These are phyloP conservation scores for Aspergillus sp. DNA, from an alignment of 2,329 filamentous ascomycete genomes.

Conservation along the genomic window DNA sequence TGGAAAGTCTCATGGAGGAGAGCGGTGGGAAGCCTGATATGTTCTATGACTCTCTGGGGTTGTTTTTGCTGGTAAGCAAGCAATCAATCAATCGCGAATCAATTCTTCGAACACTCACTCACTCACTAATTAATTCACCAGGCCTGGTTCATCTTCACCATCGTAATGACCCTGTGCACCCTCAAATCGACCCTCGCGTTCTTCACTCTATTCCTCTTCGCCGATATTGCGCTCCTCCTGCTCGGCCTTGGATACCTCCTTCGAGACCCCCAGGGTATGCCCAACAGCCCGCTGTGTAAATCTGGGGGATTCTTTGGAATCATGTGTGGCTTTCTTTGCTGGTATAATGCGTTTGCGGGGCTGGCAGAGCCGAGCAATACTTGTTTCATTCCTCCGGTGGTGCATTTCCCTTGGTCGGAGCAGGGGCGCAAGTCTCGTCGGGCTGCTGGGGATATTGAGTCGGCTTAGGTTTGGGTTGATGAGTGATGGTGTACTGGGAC, in stretches of 20 bases:
- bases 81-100: too few relatives aligned
- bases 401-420: slow-evolving; percentile 89
- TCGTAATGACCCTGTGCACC: slow-evolving; percentile 67
- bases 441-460: neutral
- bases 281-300: slow-evolving; percentile 55
- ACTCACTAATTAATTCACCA: slow-evolving; percentile 12
- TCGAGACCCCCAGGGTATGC: slow-evolving; percentile 41
- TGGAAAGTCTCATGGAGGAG: slow-evolving; percentile 43
- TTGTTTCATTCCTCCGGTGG: slow-evolving; percentile 85
- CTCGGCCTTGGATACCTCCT: slow-evolving; percentile 63
- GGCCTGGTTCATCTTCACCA: slow-evolving; percentile 81
- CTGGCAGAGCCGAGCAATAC: slow-evolving; percentile 66
- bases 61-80: slow-evolving; percentile 59
- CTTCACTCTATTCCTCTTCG: slow-evolving; percentile 70
- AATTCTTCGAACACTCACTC: too few relatives aligned
- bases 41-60: slow-evolving; percentile 61
- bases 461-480: neutral
- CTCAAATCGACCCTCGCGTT: slow-evolving; percentile 73
- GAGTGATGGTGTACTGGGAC: too few relatives aligned
- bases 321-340: slow-evolving; percentile 72
- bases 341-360: slow-evolving; percentile 82
- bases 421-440: slow-evolving; percentile 51
- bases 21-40: slow-evolving; percentile 34
- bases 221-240: slow-evolving; percentile 71
- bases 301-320: slow-evolving; percentile 73